Evolutionary conservation across 768 basidiomycete genomes (phyloP), one percentile per base, ranked within the genome.

Genomic region (Leccinum ochraceum): DNA sequence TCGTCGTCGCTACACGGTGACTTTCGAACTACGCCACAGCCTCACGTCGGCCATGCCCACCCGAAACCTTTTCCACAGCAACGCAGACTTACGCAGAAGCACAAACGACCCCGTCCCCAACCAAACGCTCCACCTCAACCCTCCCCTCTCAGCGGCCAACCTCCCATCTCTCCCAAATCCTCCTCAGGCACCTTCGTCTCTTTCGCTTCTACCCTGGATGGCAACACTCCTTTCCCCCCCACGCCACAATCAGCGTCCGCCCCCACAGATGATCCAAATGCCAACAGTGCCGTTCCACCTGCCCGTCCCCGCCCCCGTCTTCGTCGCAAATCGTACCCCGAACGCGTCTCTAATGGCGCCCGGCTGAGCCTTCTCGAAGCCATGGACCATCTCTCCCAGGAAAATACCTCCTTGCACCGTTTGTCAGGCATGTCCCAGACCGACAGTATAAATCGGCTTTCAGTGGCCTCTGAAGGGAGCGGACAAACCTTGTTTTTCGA

Each of bases 401-500:
- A 67, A 55, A 32, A 42, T 46, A 13, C 39, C 1, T 8, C 54
- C 44, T 13, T 34, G 16, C 46, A 60, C 7, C 59, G 48, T 46
- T 50, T 57, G 34, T 60, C 67, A 1, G 50, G 28, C 9, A 30
- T 37, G 16, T 61, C 65, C 16, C 67, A 61, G 24, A 11, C 37
- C 0, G 61, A 66, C 8, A 53, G 13, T 2, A 26, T 34, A 36
- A 69, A 68, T 16, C 66, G 71, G 1, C 63, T 74, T 52, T 72
- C 71, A 0, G 39, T 64, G 2, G 52, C 57, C 0, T 74, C 73
- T 17, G 62, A 66, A 30, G 56, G 63, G 17, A 72, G 71, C 16
- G 71, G 71, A 1, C 65, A 69, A 26, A 74, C 71, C 3, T 58
- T 67, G 22, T 72, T 73, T 53, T 72, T 62, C 24, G 71, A 72